Base-by-base conservation (phyloP, 352 stramenopile species). In the Globisporangium splendens region DNA sequence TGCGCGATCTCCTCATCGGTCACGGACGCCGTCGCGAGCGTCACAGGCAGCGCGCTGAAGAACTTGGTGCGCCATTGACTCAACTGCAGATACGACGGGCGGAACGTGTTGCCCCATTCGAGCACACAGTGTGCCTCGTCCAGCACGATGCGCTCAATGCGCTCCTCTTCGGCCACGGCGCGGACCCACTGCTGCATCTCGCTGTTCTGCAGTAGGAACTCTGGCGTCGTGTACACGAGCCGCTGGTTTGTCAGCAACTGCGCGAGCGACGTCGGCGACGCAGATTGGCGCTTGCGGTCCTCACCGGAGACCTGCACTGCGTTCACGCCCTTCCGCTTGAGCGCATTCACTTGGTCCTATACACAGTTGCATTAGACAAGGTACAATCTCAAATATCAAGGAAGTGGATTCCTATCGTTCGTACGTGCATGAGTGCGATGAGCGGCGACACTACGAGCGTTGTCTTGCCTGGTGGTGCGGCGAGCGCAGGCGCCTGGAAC, bases 61-160 rank as follows among this genome's bases (percentile, higher is more conserved):
- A 72, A 59, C 28, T 70, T 66, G 4, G 63, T 62, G 54, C 79
- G 80, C 72, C 76, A 91, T 8, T 71, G 77, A 31, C 77, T 71
- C 3, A 94, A 54, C 57, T 87, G 65, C 41, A 94, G 48, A 56
- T 92, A 94, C 51, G 69, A 70, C 8, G 84, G 83, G 3, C 82
- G 77, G 54, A 94, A 94, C 14, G 77, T 71, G 61, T 82, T 88
- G 3, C 82, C 82, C 84, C 84, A 94, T 63, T 94, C 82, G 24
- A 91, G 54, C 0, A 94, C 67, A 54, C 84, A 92, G 49, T 94
- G 84, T 7, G 82, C 82, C 63, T 94, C 84, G 52, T 94, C 84
- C 50, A 92, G 46, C 28, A 94, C 84, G 47, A 94, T 60, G 13
- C 82, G 77, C 14, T 46, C 72, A 20, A 94, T 54, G 18, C 54